These are phyloP conservation scores for Hamamelis virginiana DNA, from an alignment of 164 flowering plant genomes.

Conservation along the genomic window DNA sequence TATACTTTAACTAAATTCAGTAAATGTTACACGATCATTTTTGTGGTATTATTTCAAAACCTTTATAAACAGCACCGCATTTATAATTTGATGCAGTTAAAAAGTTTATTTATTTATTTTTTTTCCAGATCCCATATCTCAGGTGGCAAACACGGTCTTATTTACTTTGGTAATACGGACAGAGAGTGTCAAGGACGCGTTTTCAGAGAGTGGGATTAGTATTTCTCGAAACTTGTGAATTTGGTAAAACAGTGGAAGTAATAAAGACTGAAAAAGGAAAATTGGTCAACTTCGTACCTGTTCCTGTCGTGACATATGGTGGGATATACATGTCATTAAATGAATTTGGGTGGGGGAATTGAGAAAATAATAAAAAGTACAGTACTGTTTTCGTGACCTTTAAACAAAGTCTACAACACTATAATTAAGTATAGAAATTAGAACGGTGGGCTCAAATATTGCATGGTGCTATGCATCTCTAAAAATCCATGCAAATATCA, in stretches of 20 bases:
- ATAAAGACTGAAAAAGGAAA: no score
- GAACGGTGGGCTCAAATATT: not conserved
- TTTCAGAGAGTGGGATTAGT: not conserved
- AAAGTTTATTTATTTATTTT: no score
- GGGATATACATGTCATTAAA: not conserved
- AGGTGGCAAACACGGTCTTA: no score
- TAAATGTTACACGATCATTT: no score
- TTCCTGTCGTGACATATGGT: not conserved
- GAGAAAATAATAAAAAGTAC: not conserved
- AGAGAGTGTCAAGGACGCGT: not conserved
- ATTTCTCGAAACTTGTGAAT: not conserved
- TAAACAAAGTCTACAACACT: not conserved
- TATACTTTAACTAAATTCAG: no score
- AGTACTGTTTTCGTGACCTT: not conserved
- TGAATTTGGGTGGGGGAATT: not conserved
- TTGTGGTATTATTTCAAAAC: no score
- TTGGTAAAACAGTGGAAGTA: not conserved
- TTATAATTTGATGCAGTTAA: no score
- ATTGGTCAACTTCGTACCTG: not conserved
- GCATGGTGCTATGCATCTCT: not conserved
- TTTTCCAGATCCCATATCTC: no score
- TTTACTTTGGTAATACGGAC: no score
- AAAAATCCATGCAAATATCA: not conserved
- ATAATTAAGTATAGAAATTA: not conserved
- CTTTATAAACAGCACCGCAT: no score